Percentiles rank a stretch among this genome's conserved stretches.
Conservation (phyloP, 2,329 filamentous ascomycete species). For the Phyllosticta citribraziliensis region DNA sequence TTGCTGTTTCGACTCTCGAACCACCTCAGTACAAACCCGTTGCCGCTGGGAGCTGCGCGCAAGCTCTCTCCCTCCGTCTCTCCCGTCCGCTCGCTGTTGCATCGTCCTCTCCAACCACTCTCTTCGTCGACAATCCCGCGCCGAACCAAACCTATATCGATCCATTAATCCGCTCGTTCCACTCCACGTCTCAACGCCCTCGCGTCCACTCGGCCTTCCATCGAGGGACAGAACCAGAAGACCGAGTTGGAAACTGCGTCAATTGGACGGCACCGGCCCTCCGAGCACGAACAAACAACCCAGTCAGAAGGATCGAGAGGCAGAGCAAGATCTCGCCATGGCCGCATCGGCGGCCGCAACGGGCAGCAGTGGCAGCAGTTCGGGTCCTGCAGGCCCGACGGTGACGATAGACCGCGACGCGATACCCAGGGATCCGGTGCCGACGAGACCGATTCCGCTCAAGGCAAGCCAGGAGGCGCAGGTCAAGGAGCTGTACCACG, state of each 20-base stretch:
- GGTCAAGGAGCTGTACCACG: conserved; percentile 71
- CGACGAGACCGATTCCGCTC: conserved; percentile 69
- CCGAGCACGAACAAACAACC: too few relatives aligned
- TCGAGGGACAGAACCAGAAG: too few relatives aligned
- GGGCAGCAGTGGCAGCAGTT: neutral
- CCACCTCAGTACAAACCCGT: neutral
- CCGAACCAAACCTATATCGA: too few relatives aligned
- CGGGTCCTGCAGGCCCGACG: neutral
- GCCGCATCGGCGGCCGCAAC: neutral
- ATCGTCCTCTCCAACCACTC: too few relatives aligned
- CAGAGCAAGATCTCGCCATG: neutral
- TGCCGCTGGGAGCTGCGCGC: neutral
- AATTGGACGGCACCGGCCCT: too few relatives aligned
- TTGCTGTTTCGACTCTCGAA: neutral
- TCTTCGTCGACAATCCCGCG: too few relatives aligned
- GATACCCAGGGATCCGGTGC: conserved; percentile 9
- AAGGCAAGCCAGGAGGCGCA: conserved; percentile 73
- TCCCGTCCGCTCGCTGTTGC: neutral
- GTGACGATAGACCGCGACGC: neutral
- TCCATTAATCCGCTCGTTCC: too few relatives aligned
- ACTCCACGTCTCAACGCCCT: too few relatives aligned
- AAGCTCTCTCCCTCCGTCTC: neutral
- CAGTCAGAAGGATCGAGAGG: too few relatives aligned
- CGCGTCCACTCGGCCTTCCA: too few relatives aligned
- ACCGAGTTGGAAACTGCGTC: too few relatives aligned